Base-by-base conservation (phyloP, 176 grass and related monocot species). In the Musa beccarii region DNA sequence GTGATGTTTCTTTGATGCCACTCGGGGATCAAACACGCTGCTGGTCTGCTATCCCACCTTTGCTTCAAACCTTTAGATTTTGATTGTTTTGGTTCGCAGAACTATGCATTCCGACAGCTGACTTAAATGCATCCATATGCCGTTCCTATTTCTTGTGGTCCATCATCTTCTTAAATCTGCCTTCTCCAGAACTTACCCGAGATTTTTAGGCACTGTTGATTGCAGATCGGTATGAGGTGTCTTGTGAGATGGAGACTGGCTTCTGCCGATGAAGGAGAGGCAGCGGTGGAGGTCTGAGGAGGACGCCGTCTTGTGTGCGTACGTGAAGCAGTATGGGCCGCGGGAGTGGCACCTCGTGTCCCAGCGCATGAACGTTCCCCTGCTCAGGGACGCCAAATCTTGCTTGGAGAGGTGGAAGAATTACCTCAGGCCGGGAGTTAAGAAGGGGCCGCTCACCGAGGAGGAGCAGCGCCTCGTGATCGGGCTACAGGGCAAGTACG, bases 321-420 rank as follows among this genome's bases (percentile, higher is more conserved):
- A 99, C 84, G 96, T 99, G 71, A 84, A 89, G 75, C 91, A 99
- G 89, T 83, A 80, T 75, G 96, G 96, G 0, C 89, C 96, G 10
- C 82, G 91, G 0, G 96, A 99, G 66, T 99, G 96, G 96, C 86
- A 92, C 83, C 86, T 99, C 11, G 86, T 99, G 19, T 82, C 89
- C 49, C 91, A 94, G 86, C 96, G 96, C 69, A 94, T 99, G 90
- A 99, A 92, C 73, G 89, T 77, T 1, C 71, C 81, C 11, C 86
- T 99, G 5, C 76, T 89, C 61, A 82, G 96, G 53, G 96, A 99
- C 81, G 96, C 96, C 76, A 99, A 99, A 56, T 99, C 96, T 22
- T 99, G 96, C 84, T 83, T 88, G 0, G 96, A 99, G 83, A 80
- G 96, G 20, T 99, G 96, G 96, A 99, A 99, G 88, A 99, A 99